Conservation (phyloP, 2,329 filamentous ascomycete genomes). For the Monilinia laxa region DNA sequence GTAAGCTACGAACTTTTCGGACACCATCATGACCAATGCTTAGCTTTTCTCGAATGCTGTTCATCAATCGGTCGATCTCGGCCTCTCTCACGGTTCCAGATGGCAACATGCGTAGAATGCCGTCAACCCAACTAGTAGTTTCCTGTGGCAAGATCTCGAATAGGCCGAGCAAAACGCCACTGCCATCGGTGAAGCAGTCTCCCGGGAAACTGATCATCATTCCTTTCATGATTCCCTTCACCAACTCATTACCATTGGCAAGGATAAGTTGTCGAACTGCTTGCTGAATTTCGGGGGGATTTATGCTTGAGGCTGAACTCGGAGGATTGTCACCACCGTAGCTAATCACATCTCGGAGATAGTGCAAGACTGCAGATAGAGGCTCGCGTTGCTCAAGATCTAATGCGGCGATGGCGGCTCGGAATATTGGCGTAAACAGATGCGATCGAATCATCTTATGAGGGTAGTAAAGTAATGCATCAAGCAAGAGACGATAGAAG, state of each 20-base stretch:
- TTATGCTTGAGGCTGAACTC: constrained; percentile 56
- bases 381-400: constrained; percentile 90
- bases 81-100: constrained; percentile 74
- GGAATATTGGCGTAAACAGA: constrained; percentile 78
- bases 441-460: constrained; percentile 76
- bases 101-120: constrained; percentile 81
- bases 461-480: constrained; percentile 91
- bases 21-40: constrained; percentile 60
- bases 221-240: constrained; percentile 87
- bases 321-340: constrained; percentile 78
- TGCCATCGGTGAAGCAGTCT: constrained; percentile 93
- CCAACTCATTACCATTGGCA: constrained; percentile 71
- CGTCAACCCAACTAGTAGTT: constrained; percentile 78
- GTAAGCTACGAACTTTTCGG: constrained; percentile 75
- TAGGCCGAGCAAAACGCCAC: constrained; percentile 83
- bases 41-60: constrained; percentile 77
- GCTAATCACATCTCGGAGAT: constrained; percentile 84
- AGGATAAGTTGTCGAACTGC: constrained; percentile 71
- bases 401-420: constrained; percentile 82
- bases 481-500: constrained; percentile 90
- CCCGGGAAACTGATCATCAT: constrained; percentile 99
- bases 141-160: constrained; percentile 83
- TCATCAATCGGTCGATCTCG: constrained; percentile 78
- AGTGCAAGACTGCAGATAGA: constrained; percentile 87
- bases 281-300: constrained; percentile 68